Conservation (phyloP, 495 filamentous ascomycete species). For the Margaritispora aquatica region DNA sequence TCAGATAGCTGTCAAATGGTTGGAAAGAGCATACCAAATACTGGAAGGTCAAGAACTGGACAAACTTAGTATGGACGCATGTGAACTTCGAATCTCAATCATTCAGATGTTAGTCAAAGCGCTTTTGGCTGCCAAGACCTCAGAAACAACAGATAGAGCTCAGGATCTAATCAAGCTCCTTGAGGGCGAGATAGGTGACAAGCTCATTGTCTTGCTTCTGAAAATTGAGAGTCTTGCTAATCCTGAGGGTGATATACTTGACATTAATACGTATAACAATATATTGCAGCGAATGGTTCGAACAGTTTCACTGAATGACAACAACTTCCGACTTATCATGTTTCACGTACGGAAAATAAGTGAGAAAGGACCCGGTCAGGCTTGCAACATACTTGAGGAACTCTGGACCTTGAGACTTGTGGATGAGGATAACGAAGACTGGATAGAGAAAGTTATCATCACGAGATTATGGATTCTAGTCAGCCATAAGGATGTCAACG, state of each 20-base stretch:
- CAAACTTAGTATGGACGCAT: conserved; percentile 48
- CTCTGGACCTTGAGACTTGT: conserved; percentile 45
- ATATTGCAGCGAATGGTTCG: conserved; percentile 50
- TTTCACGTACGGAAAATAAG: conserved; percentile 62
- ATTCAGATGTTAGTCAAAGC: conserved; percentile 54
- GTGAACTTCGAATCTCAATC: conserved; percentile 60
- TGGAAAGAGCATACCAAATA: conserved; percentile 60
- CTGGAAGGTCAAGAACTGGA: conserved; percentile 51
- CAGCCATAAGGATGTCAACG: conserved; percentile 25
- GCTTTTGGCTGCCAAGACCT: conserved; percentile 37
- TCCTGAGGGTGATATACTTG: conserved; percentile 38
- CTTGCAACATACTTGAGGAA: conserved; percentile 51
- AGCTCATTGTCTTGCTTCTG: conserved; percentile 59
- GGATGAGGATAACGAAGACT: conserved; percentile 36
- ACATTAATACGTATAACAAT: conserved; percentile 41
- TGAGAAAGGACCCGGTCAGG: conserved; percentile 43
- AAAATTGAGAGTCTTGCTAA: conserved; percentile 56
- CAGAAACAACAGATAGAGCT: conserved; percentile 46
- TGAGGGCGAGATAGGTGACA: conserved; percentile 53
- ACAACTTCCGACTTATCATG: conserved; percentile 62
- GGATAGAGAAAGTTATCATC: conserved; percentile 60
- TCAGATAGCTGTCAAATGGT: conserved; percentile 58
- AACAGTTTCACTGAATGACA: conserved; percentile 48
- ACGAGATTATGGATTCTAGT: conserved; percentile 54
- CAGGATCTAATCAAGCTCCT: conserved; percentile 50